Evolutionary conservation across 2,329 filamentous ascomycete genomes (phyloP).

Genomic region (Dothiorella sarmentorum): DNA sequence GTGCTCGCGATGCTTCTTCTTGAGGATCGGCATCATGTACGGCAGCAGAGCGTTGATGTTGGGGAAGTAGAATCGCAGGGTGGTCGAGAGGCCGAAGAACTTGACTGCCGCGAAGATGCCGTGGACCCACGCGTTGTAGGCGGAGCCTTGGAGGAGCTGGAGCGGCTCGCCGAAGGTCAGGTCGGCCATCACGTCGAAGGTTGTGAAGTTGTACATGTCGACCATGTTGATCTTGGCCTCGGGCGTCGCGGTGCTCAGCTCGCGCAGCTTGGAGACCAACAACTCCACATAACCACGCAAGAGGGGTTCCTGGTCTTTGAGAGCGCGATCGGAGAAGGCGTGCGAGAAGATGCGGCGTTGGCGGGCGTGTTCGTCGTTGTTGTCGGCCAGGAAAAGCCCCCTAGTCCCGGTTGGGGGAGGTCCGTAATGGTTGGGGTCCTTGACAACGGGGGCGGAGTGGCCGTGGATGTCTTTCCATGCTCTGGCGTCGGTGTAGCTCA

Average conservation of each 20-base stretch:
- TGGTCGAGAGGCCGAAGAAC: slow-evolving; percentile 5
- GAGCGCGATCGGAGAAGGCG: slow-evolving; percentile 40
- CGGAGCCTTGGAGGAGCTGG: slow-evolving; percentile 27
- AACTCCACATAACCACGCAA: slow-evolving; percentile 37
- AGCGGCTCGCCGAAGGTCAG: slow-evolving; percentile 32
- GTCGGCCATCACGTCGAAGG: slow-evolving; percentile 35
- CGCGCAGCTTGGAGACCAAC: slow-evolving; percentile 34
- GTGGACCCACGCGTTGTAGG: slow-evolving; percentile 33
- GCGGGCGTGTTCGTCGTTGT: slow-evolving; percentile 41
- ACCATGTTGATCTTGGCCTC: slow-evolving; percentile 17
- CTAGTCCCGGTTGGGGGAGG: slow-evolving; percentile 34
- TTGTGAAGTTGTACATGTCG: slow-evolving; percentile 32
- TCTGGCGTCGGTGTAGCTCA: slow-evolving; percentile 2
- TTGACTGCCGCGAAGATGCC: slow-evolving; percentile 29
- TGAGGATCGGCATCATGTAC: neutral
- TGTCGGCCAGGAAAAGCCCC: slow-evolving; percentile 34
- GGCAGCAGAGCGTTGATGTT: neutral
- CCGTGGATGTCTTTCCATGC: slow-evolving; percentile 37
- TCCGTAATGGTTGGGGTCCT: slow-evolving; percentile 30
- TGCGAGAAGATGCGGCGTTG: slow-evolving; percentile 39
- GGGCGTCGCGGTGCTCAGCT: slow-evolving; percentile 29
- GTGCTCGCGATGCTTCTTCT: slow-evolving; percentile 7
- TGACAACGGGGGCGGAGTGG: slow-evolving; percentile 30
- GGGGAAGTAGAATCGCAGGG: slow-evolving; percentile 16
- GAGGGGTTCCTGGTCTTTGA: slow-evolving; percentile 40